Conservation (phyloP, 1,284 basidiomycete genomes). For the Ceratobasidium sp. region DNA sequence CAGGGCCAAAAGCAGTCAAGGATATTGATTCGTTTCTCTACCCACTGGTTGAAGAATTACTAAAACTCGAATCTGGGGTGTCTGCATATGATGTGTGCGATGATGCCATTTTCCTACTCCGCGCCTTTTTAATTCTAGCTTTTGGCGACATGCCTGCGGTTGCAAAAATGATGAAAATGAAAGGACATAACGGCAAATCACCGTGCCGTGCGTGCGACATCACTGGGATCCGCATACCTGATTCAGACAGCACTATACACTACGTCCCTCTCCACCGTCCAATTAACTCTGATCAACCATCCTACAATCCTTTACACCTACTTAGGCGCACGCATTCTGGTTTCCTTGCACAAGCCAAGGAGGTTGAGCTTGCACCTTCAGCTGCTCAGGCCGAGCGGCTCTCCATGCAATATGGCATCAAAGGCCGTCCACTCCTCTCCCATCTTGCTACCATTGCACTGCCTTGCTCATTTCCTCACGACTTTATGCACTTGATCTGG, state of each 20-base stretch:
- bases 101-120: constrained; percentile 22
- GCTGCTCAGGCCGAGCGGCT: background rate
- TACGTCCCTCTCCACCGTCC: constrained; percentile 38
- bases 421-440: background rate
- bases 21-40: constrained; percentile 42
- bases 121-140: constrained; percentile 25
- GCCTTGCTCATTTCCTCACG: background rate
- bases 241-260: background rate
- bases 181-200: constrained; percentile 32
- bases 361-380: background rate
- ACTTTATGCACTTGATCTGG: constrained; percentile 20
- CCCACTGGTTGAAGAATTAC: constrained; percentile 36
- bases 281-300: background rate
- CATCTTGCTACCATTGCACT: background rate
- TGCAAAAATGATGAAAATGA: constrained; percentile 42
- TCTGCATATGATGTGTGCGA: constrained; percentile 14
- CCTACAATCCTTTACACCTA: constrained; percentile 10
- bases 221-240: background rate
- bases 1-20: constrained; percentile 37
- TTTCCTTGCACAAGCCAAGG: background rate
- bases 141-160: constrained; percentile 45
- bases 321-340: background rate
- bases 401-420: background rate
- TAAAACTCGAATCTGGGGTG: constrained; percentile 31
- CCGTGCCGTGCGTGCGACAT: constrained; percentile 41